Base-by-base conservation (phyloP, 257 asterid genomes). In the Solanum chilense region DNA sequence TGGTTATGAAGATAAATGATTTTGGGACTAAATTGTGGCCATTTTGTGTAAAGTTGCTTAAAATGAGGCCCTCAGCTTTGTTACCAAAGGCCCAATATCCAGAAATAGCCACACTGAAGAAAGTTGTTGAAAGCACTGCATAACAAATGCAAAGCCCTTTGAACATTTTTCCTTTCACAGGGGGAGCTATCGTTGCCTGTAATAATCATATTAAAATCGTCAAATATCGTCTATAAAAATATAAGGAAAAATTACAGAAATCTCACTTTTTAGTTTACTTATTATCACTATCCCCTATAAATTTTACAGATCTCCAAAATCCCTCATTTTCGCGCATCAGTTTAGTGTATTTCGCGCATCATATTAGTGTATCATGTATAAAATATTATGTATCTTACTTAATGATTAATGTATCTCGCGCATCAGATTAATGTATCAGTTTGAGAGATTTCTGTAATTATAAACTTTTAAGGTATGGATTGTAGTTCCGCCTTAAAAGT, bases 81-180 rank as follows among this genome's bases (percentile, higher is more conserved):
- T 94, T 97, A 18, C 99, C 98, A 87, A 97, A 97, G 13, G 98
- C 97, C 98, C 98, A 95, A 45, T 97, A 97, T 13, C 99, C 98
- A 39, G 99, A 93, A 90, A 97, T 91, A 0, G 98, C 92, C 25
- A 97, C 99, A 60, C 96, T 92, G 91, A 92, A 95, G 91, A 94
- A 97, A 23, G 99, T 94, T 6, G 87, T 35, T 10, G 88, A 47
- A 7, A 94, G 92, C 5, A 94, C 91, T 16, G 94, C 66, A 75
- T 97, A 97, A 88, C 99, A 97, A 84, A 97, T 86, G 82, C 95
- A 93, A 4, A 94, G 93, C 82, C 97, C 99, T 87, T 95, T 97
- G 83, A 94, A 95, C 98, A 97, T 97, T 93, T 96, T 95, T n/a
- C 99, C 98, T 85, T 88, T 95, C 52, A 95, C 98, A 0, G 99